Evolutionary conservation across 768 basidiomycete species (phyloP).

Genomic region (Phanerochaete sordida): DNA sequence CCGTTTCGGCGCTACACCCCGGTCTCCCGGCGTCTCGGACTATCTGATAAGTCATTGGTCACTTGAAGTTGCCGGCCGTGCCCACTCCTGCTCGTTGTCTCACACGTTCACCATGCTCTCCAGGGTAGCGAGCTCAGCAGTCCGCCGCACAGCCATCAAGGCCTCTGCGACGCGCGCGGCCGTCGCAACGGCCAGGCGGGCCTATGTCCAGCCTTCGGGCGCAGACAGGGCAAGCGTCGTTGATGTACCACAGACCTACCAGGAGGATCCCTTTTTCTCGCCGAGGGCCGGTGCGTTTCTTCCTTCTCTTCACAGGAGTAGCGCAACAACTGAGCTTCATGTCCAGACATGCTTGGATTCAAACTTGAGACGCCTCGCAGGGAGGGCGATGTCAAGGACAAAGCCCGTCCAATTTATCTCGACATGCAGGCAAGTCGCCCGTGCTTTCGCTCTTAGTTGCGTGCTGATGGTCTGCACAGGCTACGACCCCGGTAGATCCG

Average conservation of each 20-base stretch:
- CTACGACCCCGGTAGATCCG: slow-evolving; percentile 96
- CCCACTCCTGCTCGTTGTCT: slow-evolving; percentile 4
- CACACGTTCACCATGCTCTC: slow-evolving; percentile 26
- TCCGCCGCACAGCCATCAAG: slow-evolving; percentile 20
- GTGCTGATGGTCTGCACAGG: slow-evolving; percentile 42
- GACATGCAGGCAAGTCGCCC: slow-evolving; percentile 84
- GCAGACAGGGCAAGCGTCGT: slow-evolving; percentile 82
- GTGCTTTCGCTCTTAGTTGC: background rate
- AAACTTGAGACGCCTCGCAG: slow-evolving; percentile 65
- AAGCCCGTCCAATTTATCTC: slow-evolving; percentile 89
- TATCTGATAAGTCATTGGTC: slow-evolving; percentile 25
- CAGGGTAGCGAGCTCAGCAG: slow-evolving; percentile 23
- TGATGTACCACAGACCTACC: slow-evolving; percentile 72
- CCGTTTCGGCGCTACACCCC: background rate
- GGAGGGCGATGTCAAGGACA: slow-evolving; percentile 54
- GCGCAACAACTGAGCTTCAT: background rate
- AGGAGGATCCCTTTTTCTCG: slow-evolving; percentile 64
- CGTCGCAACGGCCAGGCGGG: slow-evolving; percentile 36
- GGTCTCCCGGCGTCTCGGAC: background rate
- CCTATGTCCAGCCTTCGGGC: slow-evolving; percentile 78
- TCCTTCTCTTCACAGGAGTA: background rate
- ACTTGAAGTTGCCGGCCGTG: slow-evolving; percentile 3
- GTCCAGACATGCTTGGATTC: slow-evolving; percentile 83
- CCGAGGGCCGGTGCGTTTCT: slow-evolving; percentile 58
- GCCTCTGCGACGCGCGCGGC: slow-evolving; percentile 11